A percentile compares a stretch with the other conserved stretches of the same genome.
Evolutionary conservation across 306 rosid species (phyloP).

Genomic region (Dryas drummondii): DNA sequence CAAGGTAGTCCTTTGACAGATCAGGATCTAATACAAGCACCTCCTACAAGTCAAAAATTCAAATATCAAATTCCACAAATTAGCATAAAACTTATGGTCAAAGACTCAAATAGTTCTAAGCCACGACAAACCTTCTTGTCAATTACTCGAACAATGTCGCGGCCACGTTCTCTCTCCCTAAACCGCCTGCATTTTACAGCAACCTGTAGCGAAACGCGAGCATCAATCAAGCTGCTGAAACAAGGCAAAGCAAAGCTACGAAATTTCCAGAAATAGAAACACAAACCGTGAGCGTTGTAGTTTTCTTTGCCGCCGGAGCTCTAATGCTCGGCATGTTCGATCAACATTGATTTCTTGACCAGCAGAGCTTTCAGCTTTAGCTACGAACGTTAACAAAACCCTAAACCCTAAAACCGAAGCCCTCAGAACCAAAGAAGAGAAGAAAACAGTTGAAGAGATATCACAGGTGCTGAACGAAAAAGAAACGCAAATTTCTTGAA

Average conservation of each 20-base stretch:
- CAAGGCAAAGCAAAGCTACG: constrained; percentile 8
- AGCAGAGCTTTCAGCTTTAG: not conserved
- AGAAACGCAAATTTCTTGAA: not conserved
- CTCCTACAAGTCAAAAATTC: constrained; percentile 36
- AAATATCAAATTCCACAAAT: not conserved
- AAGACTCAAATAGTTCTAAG: not conserved
- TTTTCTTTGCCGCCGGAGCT: constrained; percentile 54
- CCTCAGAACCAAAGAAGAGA: not conserved
- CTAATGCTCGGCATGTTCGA: constrained; percentile 56
- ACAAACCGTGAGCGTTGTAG: constrained; percentile 59
- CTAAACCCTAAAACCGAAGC: not conserved
- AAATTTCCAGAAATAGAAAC: not conserved
- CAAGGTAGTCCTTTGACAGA: constrained; percentile 53
- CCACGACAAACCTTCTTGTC: constrained; percentile 45
- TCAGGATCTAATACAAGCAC: constrained; percentile 60
- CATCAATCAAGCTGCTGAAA: constrained; percentile 1
- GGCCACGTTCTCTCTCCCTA: constrained; percentile 46
- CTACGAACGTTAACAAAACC: not conserved
- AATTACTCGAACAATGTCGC: constrained; percentile 54
- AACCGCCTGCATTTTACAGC: constrained; percentile 62
- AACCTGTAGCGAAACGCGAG: constrained; percentile 35
- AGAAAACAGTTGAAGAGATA: not conserved
- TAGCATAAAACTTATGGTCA: not conserved
- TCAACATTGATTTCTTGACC: constrained; percentile 37
- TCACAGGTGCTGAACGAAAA: not conserved